phyloP scores from a whole-genome alignment of 2,329 filamentous ascomycete species.

The Onygenales sp. region DNA sequence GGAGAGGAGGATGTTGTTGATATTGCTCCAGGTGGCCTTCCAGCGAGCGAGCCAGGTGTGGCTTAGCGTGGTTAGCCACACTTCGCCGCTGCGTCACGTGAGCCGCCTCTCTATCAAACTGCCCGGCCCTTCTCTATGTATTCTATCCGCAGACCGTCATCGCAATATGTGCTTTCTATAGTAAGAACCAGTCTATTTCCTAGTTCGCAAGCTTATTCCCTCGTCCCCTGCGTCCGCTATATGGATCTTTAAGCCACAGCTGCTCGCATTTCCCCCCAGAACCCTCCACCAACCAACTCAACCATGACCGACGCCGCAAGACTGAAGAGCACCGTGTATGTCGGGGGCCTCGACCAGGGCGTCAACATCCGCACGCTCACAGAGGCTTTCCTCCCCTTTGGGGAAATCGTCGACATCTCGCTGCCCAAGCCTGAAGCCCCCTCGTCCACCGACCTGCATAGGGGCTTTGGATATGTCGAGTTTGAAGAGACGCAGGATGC shows the following conservation, averaged over 20 bases:
- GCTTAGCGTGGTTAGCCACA: too few species aligned
- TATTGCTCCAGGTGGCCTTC: slow-evolving; percentile 3
- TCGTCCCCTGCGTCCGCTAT: background rate
- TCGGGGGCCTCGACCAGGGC: slow-evolving; percentile 74
- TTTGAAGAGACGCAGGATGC: slow-evolving; percentile 81
- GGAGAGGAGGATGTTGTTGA: background rate
- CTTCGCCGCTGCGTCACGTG: too few species aligned
- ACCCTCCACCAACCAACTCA: slow-evolving; percentile 10
- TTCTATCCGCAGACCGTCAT: too few species aligned
- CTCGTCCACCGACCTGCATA: slow-evolving; percentile 68
- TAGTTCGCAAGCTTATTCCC: background rate
- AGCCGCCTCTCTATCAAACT: too few species aligned
- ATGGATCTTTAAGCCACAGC: background rate
- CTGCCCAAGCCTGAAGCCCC: slow-evolving; percentile 79
- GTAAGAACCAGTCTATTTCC: too few species aligned
- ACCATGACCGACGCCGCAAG: slow-evolving; percentile 72
- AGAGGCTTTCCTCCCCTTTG: slow-evolving; percentile 92
- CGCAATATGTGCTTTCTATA: too few species aligned
- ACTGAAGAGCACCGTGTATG: slow-evolving; percentile 85
- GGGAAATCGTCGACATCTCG: slow-evolving; percentile 85
- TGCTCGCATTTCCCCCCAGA: background rate
- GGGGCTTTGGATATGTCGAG: slow-evolving; percentile 94
- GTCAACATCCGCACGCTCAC: slow-evolving; percentile 69
- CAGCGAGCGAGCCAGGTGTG: background rate
- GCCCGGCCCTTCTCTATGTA: too few species aligned